phyloP scores from a whole-genome alignment of 2,329 filamentous ascomycete species.

The Apiospora hydei region DNA sequence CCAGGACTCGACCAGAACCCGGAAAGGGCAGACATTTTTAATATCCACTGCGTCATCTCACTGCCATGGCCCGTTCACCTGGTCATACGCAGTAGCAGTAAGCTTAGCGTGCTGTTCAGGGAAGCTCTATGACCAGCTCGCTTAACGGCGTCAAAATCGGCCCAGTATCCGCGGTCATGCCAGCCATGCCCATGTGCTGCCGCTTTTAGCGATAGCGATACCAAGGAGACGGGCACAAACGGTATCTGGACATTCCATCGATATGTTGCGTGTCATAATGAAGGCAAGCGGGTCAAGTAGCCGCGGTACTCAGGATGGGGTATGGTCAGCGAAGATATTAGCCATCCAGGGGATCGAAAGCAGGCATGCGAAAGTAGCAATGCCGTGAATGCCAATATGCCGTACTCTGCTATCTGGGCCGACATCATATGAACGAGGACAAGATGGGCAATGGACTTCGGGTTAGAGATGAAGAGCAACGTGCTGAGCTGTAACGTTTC shows the following conservation, averaged over 20 bases:
- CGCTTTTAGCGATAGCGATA: not conserved
- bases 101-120: not conserved
- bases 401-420: too few species aligned
- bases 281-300: not conserved
- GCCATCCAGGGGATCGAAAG: not conserved
- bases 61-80: not conserved
- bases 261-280: not conserved
- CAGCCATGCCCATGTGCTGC: not conserved
- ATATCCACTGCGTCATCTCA: not conserved
- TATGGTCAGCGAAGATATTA: not conserved
- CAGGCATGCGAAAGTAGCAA: not conserved
- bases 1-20: not conserved
- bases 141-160: not conserved
- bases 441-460: too few species aligned
- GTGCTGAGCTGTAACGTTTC: not conserved
- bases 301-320: not conserved
- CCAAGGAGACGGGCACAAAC: not conserved
- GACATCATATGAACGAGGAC: too few species aligned
- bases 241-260: not conserved
- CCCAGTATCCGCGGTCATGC: not conserved
- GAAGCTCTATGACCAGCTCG: not conserved
- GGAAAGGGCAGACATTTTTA: not conserved
- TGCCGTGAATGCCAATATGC: not conserved
- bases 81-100: not conserved
- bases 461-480: not conserved